These are phyloP conservation scores for Tripidium arundinaceum DNA, from an alignment of 202 grass and related monocot species.

Conservation along the genomic window DNA sequence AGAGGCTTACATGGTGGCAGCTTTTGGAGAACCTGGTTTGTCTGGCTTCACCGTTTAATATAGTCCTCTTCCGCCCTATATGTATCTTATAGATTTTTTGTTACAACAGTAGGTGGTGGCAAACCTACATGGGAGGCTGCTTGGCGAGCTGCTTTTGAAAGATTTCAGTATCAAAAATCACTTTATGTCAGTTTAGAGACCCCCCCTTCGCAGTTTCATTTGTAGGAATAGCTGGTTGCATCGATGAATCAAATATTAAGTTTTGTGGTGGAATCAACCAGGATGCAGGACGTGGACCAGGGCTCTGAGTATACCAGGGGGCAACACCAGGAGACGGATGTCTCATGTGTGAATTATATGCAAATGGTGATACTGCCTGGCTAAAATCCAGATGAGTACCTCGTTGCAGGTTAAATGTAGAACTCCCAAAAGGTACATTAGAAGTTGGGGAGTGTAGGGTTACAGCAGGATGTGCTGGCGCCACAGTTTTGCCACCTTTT, in stretches of 20 bases:
- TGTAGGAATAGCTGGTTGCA: slow-evolving; percentile 41
- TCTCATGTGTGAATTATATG: slow-evolving; percentile 64
- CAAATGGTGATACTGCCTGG: slow-evolving; percentile 67
- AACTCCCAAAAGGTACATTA: slow-evolving; percentile 36
- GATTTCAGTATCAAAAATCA: slow-evolving; percentile 67
- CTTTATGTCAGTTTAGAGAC: slow-evolving; percentile 48
- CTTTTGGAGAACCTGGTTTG: slow-evolving; percentile 91
- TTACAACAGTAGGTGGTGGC: slow-evolving; percentile 44
- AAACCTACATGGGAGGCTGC: slow-evolving; percentile 70
- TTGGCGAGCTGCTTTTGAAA: slow-evolving; percentile 65
- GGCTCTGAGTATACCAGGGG: slow-evolving; percentile 63
- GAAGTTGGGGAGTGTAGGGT: slow-evolving; percentile 43
- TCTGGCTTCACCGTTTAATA: slow-evolving; percentile 24
- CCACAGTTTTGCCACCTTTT: slow-evolving; percentile 53
- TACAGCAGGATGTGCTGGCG: slow-evolving; percentile 27
- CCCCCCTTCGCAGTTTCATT: slow-evolving; percentile 59
- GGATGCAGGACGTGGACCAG: slow-evolving; percentile 40
- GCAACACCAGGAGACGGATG: slow-evolving; percentile 43
- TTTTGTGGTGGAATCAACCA: slow-evolving; percentile 65
- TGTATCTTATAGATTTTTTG: slow-evolving; percentile 7
- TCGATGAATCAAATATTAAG: slow-evolving; percentile 59
- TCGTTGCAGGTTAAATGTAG: slow-evolving; percentile 56
- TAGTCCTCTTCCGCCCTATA: not conserved
- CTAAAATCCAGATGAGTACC: slow-evolving; percentile 73
- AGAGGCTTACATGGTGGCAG: slow-evolving; percentile 91